These are phyloP conservation scores for Gaeumannomyces sp. DNA, from an alignment of 2,329 filamentous ascomycete genomes.

Conservation along the genomic window DNA sequence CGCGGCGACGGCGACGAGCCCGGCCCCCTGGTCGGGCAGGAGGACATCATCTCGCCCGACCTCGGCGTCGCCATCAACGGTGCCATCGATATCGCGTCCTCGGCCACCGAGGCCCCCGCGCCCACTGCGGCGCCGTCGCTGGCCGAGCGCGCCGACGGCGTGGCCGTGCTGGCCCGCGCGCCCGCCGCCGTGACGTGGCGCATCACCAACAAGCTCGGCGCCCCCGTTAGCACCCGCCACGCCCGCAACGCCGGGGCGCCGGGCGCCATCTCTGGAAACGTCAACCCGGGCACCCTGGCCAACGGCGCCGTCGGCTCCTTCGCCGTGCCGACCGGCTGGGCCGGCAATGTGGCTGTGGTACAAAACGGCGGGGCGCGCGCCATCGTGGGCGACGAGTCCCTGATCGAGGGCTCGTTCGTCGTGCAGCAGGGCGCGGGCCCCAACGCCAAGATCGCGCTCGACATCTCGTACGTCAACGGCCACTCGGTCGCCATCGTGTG, in stretches of 20 bases:
- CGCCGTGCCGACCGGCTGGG: slow-evolving; percentile 18
- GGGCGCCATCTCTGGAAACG: slow-evolving; percentile 11
- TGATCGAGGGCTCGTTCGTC: slow-evolving; percentile 16
- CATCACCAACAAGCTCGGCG: slow-evolving; percentile 7
- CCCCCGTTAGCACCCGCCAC: slow-evolving; percentile 15
- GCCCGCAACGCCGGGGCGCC: slow-evolving; percentile 12
- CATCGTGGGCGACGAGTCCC: slow-evolving; percentile 12
- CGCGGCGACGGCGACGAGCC: too few relatives aligned
- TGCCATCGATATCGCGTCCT: slow-evolving; percentile 2
- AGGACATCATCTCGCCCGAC: slow-evolving; percentile 2
- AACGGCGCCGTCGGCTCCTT: slow-evolving; percentile 11
- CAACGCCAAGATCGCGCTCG: slow-evolving; percentile 14
- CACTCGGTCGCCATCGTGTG: slow-evolving; percentile 19
- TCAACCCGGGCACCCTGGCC: slow-evolving; percentile 14
- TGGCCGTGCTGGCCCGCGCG: not conserved
- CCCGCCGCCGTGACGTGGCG: slow-evolving; percentile 2
- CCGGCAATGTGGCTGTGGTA: slow-evolving; percentile 17
- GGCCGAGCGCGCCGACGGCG: not conserved
- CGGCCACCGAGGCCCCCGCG: not conserved
- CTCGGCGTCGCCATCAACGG: slow-evolving; percentile 4
- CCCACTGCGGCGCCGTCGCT: not conserved
- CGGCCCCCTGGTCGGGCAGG: slow-evolving; percentile 4
- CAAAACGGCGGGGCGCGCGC: slow-evolving; percentile 8
- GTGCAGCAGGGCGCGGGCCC: slow-evolving; percentile 1
- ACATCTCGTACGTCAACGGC: slow-evolving; percentile 20